Percentiles rank a stretch among this genome's conserved stretches.
These are phyloP conservation scores for Balansia obtecta DNA, from an alignment of 2,329 filamentous ascomycete genomes.

Conservation along the genomic window DNA sequence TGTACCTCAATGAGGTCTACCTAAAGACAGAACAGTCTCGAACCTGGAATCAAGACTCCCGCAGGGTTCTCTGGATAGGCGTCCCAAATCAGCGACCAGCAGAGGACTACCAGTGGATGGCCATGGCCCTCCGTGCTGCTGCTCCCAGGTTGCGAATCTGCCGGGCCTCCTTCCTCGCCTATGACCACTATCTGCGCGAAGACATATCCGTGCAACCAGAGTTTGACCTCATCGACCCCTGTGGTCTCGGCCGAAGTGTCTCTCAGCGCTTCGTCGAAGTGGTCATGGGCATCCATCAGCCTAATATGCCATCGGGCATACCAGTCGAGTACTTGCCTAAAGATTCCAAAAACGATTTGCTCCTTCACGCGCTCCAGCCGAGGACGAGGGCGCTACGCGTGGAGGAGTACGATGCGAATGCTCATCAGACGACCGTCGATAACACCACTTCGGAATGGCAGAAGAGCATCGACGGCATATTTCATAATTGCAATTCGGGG, in stretches of 20 bases:
- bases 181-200: slow-evolving; percentile 27
- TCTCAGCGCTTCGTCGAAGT: slow-evolving; percentile 36
- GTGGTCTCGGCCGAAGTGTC: slow-evolving; percentile 25
- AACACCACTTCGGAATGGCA: slow-evolving; percentile 30
- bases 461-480: slow-evolving; percentile 30
- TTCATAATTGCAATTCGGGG: slow-evolving; percentile 29
- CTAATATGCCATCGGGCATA: slow-evolving; percentile 19
- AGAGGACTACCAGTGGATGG: slow-evolving; percentile 28
- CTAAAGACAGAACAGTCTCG: slow-evolving; percentile 28
- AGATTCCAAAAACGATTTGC: slow-evolving; percentile 14
- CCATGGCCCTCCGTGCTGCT: slow-evolving; percentile 26
- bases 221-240: slow-evolving; percentile 31
- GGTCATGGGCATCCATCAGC: slow-evolving; percentile 27
- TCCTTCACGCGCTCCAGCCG: slow-evolving; percentile 14
- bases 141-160: slow-evolving; percentile 25
- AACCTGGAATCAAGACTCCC: slow-evolving; percentile 20
- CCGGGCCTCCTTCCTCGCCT: slow-evolving; percentile 31
- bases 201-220: slow-evolving; percentile 15
- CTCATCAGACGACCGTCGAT: slow-evolving; percentile 23
- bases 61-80: slow-evolving; percentile 31
- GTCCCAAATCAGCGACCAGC: slow-evolving; percentile 28
- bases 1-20: slow-evolving; percentile 33
- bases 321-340: slow-evolving; percentile 22
- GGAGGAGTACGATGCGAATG: slow-evolving; percentile 23
- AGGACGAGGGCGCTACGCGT: slow-evolving; percentile 15